Percentiles rank a stretch among this genome's conserved stretches.
Conservation (phyloP, 2,329 filamentous ascomycete species). For the Colletotrichum sp. region DNA sequence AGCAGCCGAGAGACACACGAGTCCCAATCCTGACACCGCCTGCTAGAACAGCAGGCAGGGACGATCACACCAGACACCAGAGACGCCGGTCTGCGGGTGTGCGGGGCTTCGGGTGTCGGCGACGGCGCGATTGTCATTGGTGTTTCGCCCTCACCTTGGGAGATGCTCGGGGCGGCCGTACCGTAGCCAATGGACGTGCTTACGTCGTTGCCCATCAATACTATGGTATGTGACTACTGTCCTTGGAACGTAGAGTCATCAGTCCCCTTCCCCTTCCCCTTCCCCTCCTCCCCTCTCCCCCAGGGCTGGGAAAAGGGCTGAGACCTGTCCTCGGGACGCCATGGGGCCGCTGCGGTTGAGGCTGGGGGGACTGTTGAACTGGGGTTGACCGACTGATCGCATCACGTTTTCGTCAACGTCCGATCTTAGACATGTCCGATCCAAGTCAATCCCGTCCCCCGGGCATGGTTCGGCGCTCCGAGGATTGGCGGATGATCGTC, state of each 20-base stretch:
- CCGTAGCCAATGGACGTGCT: conserved; percentile 1
- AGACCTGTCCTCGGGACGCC: not conserved
- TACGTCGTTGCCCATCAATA: not conserved
- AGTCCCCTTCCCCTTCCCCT: not conserved
- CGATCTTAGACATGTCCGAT: not conserved
- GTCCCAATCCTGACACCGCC: not conserved
- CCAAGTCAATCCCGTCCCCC: not conserved
- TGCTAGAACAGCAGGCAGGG: not conserved
- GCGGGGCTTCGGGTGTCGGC: not conserved
- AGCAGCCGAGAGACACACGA: not conserved
- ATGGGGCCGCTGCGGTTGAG: not conserved
- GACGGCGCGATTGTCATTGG: conserved; percentile 15
- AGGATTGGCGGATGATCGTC: not conserved
- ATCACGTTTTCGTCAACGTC: conserved; percentile 9
- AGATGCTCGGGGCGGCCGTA: conserved; percentile 5
- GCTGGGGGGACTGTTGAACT: not conserved
- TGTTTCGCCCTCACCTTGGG: not conserved
- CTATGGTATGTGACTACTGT: not conserved
- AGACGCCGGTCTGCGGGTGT: not conserved
- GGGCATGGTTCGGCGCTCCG: not conserved
- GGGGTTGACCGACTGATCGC: not conserved
- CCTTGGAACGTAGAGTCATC: not conserved
- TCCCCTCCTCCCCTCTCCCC: not conserved
- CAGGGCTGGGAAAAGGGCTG: not conserved
- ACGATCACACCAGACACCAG: conserved; percentile 5